Conservation (phyloP, 257 asterid genomes). For the Nemophila menziesii region DNA sequence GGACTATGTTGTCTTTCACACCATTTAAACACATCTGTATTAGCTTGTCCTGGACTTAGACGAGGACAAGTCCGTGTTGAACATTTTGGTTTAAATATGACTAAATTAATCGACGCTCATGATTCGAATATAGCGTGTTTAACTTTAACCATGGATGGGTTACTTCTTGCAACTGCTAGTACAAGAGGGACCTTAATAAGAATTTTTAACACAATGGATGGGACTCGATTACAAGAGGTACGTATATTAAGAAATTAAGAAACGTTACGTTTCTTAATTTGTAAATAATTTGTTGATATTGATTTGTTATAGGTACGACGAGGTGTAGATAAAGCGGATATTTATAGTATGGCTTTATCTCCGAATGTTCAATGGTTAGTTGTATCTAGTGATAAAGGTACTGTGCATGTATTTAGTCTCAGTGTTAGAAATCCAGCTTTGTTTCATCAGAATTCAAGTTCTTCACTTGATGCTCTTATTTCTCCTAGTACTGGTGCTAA, state of each 20-base stretch:
- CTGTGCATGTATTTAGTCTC: slow-evolving; percentile 83
- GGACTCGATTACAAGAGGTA: slow-evolving; percentile 91
- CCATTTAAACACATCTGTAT: slow-evolving; percentile 54
- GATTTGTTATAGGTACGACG: slow-evolving; percentile 70
- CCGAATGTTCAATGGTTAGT: slow-evolving; percentile 90
- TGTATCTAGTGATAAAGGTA: slow-evolving; percentile 90
- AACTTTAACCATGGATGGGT: slow-evolving; percentile 80
- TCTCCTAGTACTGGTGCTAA: slow-evolving; percentile 61
- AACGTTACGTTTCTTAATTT: neutral
- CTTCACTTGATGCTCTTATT: slow-evolving; percentile 63
- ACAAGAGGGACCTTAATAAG: slow-evolving; percentile 80
- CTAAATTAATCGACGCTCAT: slow-evolving; percentile 67
- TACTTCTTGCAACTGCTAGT: slow-evolving; percentile 92
- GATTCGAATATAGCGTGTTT: slow-evolving; percentile 78
- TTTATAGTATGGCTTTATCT: slow-evolving; percentile 67
- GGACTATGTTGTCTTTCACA: slow-evolving; percentile 94
- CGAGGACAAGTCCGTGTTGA: slow-evolving; percentile 86
- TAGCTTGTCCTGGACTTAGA: slow-evolving; percentile 80
- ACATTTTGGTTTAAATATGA: slow-evolving; percentile 80
- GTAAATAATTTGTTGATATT: neutral
- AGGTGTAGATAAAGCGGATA: slow-evolving; percentile 82
- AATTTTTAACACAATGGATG: slow-evolving; percentile 94
- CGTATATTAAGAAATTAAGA: slow-evolving; percentile 7
- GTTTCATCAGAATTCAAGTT: slow-evolving; percentile 40
- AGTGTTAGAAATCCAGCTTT: slow-evolving; percentile 48